These are phyloP conservation scores for Naganishia sp. DNA, from an alignment of 1,284 basidiomycete species.

Conservation along the genomic window DNA sequence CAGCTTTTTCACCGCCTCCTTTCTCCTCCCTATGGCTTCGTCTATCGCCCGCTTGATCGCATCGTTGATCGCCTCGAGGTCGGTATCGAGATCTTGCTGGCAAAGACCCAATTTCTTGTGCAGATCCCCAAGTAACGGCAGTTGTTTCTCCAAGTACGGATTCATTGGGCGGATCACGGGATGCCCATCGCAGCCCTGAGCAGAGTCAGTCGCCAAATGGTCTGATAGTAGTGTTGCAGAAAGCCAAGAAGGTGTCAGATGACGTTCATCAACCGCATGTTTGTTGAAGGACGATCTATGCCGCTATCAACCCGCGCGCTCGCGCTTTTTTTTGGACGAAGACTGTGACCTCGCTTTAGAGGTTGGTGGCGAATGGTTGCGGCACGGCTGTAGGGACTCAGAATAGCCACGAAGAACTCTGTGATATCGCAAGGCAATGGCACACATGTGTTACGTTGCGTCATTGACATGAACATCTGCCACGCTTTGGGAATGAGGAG, in stretches of 20 bases:
- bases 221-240: not conserved
- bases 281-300: slow-evolving; percentile 14
- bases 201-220: not conserved
- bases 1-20: slow-evolving; percentile 25
- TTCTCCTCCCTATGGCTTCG: slow-evolving; percentile 21
- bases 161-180: slow-evolving; percentile 19
- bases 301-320: not conserved
- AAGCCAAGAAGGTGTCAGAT: slow-evolving; percentile 1
- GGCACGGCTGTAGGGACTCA: not conserved
- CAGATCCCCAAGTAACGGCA: slow-evolving; percentile 28
- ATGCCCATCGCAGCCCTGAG: not conserved
- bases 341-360: no score
- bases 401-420: not conserved
- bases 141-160: slow-evolving; percentile 30
- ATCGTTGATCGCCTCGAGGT: slow-evolving; percentile 30
- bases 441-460: no score
- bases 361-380: no score
- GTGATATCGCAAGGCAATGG: not conserved
- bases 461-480: no score
- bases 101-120: slow-evolving; percentile 29
- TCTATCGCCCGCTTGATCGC: slow-evolving; percentile 31
- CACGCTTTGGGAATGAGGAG: no score
- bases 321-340: not conserved
- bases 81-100: slow-evolving; percentile 21
- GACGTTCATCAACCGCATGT: slow-evolving; percentile 10